phyloP scores from a whole-genome alignment of 2,329 filamentous ascomycete species.

The Teratosphaeriaceae sp. region DNA sequence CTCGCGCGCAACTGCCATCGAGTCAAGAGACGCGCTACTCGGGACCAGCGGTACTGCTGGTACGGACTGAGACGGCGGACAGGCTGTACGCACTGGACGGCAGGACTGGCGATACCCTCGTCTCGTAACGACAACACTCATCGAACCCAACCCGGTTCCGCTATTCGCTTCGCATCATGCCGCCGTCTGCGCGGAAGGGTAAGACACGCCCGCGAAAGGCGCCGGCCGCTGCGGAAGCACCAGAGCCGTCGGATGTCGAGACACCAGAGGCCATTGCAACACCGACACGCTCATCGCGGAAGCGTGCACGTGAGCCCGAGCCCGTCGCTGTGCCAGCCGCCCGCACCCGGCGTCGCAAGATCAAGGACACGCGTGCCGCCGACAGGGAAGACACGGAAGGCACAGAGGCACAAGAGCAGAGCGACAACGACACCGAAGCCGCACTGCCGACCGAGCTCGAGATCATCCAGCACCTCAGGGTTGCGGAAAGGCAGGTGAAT shows the following conservation, averaged over 20 bases:
- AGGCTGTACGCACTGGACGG: too few species aligned
- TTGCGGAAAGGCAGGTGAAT: conserved; percentile 46
- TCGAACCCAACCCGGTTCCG: too few species aligned
- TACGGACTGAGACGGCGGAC: too few species aligned
- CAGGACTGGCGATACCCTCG: too few species aligned
- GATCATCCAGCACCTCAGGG: conserved; percentile 36
- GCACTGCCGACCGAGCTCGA: conserved; percentile 36
- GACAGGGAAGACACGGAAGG: conserved; percentile 32
- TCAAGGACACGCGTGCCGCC: conserved; percentile 24
- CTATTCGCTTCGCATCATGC: too few species aligned
- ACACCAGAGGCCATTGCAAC: conserved; percentile 43
- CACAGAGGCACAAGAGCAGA: conserved; percentile 32
- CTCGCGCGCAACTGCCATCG: too few species aligned
- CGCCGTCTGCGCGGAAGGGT: conserved; percentile 27
- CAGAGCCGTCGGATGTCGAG: conserved; percentile 33
- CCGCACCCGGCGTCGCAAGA: conserved; percentile 27
- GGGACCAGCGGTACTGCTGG: too few species aligned
- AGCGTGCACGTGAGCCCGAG: conserved; percentile 32
- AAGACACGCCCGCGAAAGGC: conserved; percentile 27
- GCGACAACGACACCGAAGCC: conserved; percentile 32
- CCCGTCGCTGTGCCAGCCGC: conserved; percentile 15
- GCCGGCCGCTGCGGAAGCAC: conserved; percentile 19
- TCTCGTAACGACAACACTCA: neutral
- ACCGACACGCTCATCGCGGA: conserved; percentile 41
- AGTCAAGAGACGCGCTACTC: too few species aligned